Base-by-base conservation (phyloP, 1,139 yeast genomes). In the Debaryomyces sp. region DNA sequence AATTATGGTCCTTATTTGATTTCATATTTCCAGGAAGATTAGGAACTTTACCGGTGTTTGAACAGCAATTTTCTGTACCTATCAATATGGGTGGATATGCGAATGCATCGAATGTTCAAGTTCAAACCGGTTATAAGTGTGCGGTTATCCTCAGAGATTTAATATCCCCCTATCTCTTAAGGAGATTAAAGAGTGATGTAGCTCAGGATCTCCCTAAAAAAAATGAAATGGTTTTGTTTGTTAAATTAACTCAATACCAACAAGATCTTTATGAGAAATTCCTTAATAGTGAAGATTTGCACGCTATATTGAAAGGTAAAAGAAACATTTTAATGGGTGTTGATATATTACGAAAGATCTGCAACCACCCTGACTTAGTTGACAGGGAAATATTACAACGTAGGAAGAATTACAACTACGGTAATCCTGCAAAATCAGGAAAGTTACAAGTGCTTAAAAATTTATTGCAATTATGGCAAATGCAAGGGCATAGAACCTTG, bases 11-110 rank as follows among this genome's bases (percentile, higher is more conserved):
- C 45, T 70, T 94, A 45, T 94, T 94, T 71, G 99, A 94, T 62
- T 94, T 94, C 69, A 88, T 92, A 4, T 92, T 87, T 60, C 99
- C 99, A 0, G 99, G 99, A 0, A 73, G 96, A 50, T 68, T 94
- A 29, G 99, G 99, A 0, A 95, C 99, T 0, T 70, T 94, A 18
- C 99, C 99, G 0, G 94, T 95, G 0, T 94, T 94, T 60, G 96
- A 92, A 63, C 87, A 82, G 48, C 97, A 94, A 62, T 94, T 94
- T 65, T 87, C 97, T 1, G 76, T 86, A 2, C 99, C 99, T 0
- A 95, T 94, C 37, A 92, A 91, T 60, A 80, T 89, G 67, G 99
- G 99, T n/a, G 99, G 99, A 0, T 94, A 95, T 67, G 96, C 99
- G 2, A 94, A 94, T 70, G 99, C 99, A 0, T 85, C 96, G 1